Conservation (phyloP, 495 filamentous ascomycete genomes). For the Aspergillus sclerotiicarbonarius region DNA sequence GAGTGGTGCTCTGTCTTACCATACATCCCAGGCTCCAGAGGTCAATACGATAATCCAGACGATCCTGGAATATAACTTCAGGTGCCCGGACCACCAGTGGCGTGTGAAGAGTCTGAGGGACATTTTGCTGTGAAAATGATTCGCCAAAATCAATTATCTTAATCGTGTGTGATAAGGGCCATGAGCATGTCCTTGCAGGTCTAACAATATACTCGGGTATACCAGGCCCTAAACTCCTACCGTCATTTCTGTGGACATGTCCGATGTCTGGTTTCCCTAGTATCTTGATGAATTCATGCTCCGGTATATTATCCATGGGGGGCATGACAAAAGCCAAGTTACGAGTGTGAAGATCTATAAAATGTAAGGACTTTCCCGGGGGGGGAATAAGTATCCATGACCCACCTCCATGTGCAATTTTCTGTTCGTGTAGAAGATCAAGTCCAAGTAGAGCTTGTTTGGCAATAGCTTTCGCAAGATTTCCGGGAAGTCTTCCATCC, state of each 20-base stretch:
- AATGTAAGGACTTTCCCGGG: constrained; percentile 15
- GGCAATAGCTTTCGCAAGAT: constrained; percentile 42
- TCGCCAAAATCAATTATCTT: constrained; percentile 47
- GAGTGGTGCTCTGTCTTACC: constrained; percentile 26
- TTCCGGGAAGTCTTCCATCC: constrained; percentile 35
- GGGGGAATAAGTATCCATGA: constrained; percentile 5
- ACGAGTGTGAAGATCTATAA: constrained; percentile 44
- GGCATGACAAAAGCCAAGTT: constrained; percentile 45
- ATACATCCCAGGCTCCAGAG: constrained; percentile 45
- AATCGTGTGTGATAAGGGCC: constrained; percentile 20
- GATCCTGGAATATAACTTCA: constrained; percentile 40
- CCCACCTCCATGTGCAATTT: constrained; percentile 44
- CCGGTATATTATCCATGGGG: constrained; percentile 19
- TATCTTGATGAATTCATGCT: constrained; percentile 31
- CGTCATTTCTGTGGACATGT: constrained; percentile 30
- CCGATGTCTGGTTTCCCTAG: constrained; percentile 38
- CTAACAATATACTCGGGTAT: constrained; percentile 39
- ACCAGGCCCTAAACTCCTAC: constrained; percentile 25
- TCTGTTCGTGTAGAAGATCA: constrained; percentile 38
- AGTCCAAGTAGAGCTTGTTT: constrained; percentile 43
- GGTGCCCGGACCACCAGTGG: constrained; percentile 38
- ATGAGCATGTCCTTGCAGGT: constrained; percentile 20
- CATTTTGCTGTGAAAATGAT: constrained; percentile 29
- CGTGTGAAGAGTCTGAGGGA: constrained; percentile 32
- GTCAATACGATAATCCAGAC: constrained; percentile 37